phyloP scores from a whole-genome alignment of 495 filamentous ascomycete genomes.

The Penicillium ochrochloron region DNA sequence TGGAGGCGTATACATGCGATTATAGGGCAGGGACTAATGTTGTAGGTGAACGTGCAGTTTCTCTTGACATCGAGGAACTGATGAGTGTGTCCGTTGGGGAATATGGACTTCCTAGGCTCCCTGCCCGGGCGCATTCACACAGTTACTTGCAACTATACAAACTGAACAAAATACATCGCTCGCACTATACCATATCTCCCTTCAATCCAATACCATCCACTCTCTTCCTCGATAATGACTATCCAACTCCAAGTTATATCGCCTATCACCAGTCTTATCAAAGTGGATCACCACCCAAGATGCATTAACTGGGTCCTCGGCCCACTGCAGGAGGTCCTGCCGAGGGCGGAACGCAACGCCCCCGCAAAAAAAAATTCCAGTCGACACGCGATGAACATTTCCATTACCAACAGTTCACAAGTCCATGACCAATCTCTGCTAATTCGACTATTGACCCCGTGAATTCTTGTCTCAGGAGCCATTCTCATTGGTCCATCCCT shows the following conservation, averaged over 20 bases:
- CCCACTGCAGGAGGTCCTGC: conserved; percentile 35
- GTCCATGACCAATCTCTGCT: conserved; percentile 28
- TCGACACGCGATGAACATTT: conserved; percentile 19
- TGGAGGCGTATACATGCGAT: neutral
- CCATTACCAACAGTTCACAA: conserved; percentile 25
- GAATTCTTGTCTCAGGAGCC: neutral
- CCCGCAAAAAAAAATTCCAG: conserved; percentile 31
- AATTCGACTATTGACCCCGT: conserved; percentile 12
- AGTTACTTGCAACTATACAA: neutral
- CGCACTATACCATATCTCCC: neutral
- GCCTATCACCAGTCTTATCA: conserved; percentile 11
- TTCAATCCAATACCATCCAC: neutral
- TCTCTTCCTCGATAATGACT: neutral
- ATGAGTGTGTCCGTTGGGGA: neutral
- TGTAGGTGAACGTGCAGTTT: neutral
- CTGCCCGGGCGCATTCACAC: neutral
- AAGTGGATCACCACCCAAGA: conserved; percentile 4
- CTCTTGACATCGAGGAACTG: neutral
- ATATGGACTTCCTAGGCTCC: neutral
- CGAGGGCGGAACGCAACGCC: conserved; percentile 27
- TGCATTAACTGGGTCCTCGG: conserved; percentile 7
- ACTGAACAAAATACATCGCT: neutral
- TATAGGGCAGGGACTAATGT: neutral
- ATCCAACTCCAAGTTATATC: no score
- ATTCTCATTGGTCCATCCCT: conserved; percentile 22